Conservation (phyloP, 2,329 filamentous ascomycete genomes). For the Ophiostoma populinum region DNA sequence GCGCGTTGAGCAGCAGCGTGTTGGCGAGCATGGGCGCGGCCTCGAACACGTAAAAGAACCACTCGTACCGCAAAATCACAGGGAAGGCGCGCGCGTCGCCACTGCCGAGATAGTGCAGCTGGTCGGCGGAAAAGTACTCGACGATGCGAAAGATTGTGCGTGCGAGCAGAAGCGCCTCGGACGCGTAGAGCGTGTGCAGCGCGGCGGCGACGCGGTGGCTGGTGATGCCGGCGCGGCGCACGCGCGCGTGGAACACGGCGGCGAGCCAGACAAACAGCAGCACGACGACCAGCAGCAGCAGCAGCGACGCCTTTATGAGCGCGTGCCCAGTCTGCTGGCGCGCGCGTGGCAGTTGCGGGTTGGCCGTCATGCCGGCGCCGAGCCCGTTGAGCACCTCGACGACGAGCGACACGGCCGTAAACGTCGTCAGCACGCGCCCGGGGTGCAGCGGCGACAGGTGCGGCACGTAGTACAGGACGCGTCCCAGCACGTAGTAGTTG, state of each 20-base stretch:
- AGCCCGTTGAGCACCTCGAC: conserved; percentile 31
- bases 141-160: conserved; percentile 40
- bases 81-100: conserved; percentile 44
- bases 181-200: conserved; percentile 33
- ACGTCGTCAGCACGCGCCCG: conserved; percentile 25
- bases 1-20: conserved; percentile 28
- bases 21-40: conserved; percentile 34
- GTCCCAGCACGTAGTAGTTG: conserved; percentile 47
- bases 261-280: conserved; percentile 30
- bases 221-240: conserved; percentile 19
- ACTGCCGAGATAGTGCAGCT: conserved; percentile 38
- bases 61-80: conserved; percentile 40
- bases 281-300: conserved; percentile 38
- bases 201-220: conserved; percentile 18
- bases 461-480: conserved; percentile 44
- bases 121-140: conserved; percentile 37
- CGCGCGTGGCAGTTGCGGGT: conserved; percentile 21
- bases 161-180: conserved; percentile 28
- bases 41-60: conserved; percentile 43
- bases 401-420: conserved; percentile 28
- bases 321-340: conserved; percentile 24
- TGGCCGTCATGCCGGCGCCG: conserved; percentile 30
- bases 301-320: conserved; percentile 31
- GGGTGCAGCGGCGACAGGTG: conserved; percentile 37
- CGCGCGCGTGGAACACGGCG: conserved; percentile 29